Evolutionary conservation across 106 monocot genomes (phyloP), one percentile per base, ranked within the genome.

Genomic region (Gastrodia elata): DNA sequence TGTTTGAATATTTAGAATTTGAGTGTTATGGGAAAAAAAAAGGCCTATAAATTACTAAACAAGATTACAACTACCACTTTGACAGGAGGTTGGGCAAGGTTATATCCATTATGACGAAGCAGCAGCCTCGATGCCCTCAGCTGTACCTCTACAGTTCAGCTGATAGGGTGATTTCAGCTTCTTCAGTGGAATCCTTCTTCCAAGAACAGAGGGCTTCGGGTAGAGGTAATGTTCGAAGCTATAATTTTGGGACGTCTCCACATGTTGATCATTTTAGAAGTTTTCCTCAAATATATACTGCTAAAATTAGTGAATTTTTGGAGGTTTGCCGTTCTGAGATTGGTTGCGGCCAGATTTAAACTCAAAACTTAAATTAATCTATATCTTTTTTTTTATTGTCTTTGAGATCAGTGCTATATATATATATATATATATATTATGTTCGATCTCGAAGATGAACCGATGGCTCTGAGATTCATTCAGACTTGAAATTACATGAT

Each of bases 241-340:
- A 93, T 74, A 73, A 98, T 79, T 98, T 98, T 70, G 75, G 55
- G 33, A 74, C 78, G n/a, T 98, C 93, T 0, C 97, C 93, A 34
- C 97, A 93, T 74, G 97, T 98, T 14, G 97, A 98, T 73, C 97
- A 98, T 82, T 79, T 87, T n/a, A 80, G 97, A 74, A 88, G 77
- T 40, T 98, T 84, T 74, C 93, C 95, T 20, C 75, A 65, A 18
- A 64, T 90, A 65, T 93, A 91, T 77, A 73, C 87, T 40, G 68
- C 82, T 11, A 87, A 92, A 85, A 42, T 96, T 28, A 65, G 81
- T 65, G 87, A 87, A 30, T 96, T 92, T 74, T 72, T 91, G 52
- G 58, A 84, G 43, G 77, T 69, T 0, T 89, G 92, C 76, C 70
- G 76, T 41, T 58, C 71, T 72, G 26, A 49, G 13, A 22, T 52